These are phyloP conservation scores for Penicillium sp. DNA, from an alignment of 2,329 filamentous ascomycete species.

Conservation along the genomic window DNA sequence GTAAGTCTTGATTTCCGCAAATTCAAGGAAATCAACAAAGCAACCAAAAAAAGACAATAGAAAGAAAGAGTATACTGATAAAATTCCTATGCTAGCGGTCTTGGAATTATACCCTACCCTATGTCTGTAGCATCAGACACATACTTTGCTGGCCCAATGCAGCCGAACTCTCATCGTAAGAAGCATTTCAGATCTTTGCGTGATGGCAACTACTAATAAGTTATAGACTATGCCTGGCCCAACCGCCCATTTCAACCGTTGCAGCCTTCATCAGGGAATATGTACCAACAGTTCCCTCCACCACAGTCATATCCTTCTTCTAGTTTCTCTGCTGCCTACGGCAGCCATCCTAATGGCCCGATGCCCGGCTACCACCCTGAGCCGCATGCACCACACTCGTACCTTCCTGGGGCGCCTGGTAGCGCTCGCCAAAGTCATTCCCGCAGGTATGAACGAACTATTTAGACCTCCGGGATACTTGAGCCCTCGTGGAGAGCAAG, in stretches of 20 bases:
- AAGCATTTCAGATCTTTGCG: neutral
- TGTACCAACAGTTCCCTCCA: slow-evolving; percentile 28
- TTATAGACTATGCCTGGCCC: slow-evolving; percentile 32
- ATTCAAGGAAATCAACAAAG: neutral
- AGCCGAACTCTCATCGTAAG: slow-evolving; percentile 34
- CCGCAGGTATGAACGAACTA: slow-evolving; percentile 12
- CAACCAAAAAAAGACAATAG: neutral
- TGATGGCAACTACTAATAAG: slow-evolving; percentile 15
- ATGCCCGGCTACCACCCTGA: slow-evolving; percentile 18
- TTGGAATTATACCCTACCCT: slow-evolving; percentile 19
- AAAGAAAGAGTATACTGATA: neutral
- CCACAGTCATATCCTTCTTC: slow-evolving; percentile 27
- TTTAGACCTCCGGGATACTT: too few relatives aligned
- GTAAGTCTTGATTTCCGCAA: slow-evolving; percentile 7
- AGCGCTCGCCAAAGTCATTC: slow-evolving; percentile 14
- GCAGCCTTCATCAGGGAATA: slow-evolving; percentile 27
- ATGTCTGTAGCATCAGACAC: slow-evolving; percentile 24
- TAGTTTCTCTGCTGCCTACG: slow-evolving; percentile 28
- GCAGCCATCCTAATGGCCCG: slow-evolving; percentile 20
- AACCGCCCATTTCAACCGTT: slow-evolving; percentile 30
- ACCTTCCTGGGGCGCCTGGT: slow-evolving; percentile 8
- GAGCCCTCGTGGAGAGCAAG: neutral
- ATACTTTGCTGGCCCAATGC: slow-evolving; percentile 29
- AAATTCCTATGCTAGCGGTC: slow-evolving; percentile 9
- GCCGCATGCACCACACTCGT: slow-evolving; percentile 11